Base-by-base conservation (phyloP, 306 rosid genomes). In the Cucurbita ficifolia region DNA sequence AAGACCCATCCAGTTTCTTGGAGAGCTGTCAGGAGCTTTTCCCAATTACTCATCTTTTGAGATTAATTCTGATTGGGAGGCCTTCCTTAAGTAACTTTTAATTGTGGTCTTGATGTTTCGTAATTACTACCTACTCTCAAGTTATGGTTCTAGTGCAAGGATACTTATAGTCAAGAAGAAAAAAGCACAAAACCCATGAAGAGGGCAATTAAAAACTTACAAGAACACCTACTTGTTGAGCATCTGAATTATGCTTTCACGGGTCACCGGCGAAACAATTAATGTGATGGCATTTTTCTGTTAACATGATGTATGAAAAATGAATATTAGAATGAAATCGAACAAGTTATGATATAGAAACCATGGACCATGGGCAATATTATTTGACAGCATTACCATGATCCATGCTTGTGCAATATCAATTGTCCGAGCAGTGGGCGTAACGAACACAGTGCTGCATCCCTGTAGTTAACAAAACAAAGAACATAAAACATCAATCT, bases 401-500 rank as follows among this genome's bases (percentile, higher is more conserved):
- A 88, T 72, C 98, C 97, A 93, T 7, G 97, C 93, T 72, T 87
- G 90, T 36, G 93, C 90, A 59, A 93, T 90, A 84, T 90, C 98
- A 75, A 90, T 87, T 64, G 98, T 86, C 81, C 97, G 97, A 82
- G 98, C 98, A 10, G 98, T 90, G 85, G 97, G 92, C 56, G 98
- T 90, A 62, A 93, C 98, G 80, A 93, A 93, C 74, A 83, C 98
- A 50, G 97, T 93, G 84, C 91, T 96, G 82, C 96, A 93, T 76
- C 98, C 98, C 98, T 92, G 83, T 4, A 83, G 84, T 86, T 87
- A 90, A 86, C 78, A 73, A 84, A 88, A 85, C 81, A 39, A 9
- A 17, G 10, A 29, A 29, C n/a, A 54, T 19, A 55, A 57, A 19
- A 40, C 4, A 40, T 36, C 40, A 36, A 54, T 10, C 48, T 38